Evolutionary conservation across 2,329 filamentous ascomycete species (phyloP).

Genomic region (Colletotrichum tofieldiae): DNA sequence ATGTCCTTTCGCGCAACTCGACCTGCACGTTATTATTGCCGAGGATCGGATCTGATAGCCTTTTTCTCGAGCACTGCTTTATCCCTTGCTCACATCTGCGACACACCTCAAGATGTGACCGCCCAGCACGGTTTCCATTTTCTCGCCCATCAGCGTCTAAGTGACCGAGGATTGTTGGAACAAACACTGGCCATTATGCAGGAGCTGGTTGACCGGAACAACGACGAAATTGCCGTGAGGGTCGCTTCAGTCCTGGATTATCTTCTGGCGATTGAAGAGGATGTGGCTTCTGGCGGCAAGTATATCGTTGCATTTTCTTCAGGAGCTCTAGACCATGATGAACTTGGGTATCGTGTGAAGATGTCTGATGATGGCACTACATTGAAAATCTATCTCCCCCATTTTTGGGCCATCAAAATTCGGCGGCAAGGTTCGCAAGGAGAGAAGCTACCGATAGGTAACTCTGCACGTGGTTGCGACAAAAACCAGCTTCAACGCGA

Average conservation of each 20-base stretch:
- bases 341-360: slow-evolving; percentile 18
- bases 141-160: slow-evolving; percentile 56
- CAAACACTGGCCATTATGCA: slow-evolving; percentile 55
- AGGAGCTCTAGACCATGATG: slow-evolving; percentile 4
- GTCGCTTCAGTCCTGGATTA: slow-evolving; percentile 50
- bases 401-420: slow-evolving; percentile 26
- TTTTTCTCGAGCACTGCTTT: slow-evolving; percentile 56
- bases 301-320: slow-evolving; percentile 1
- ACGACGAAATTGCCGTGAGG: slow-evolving; percentile 51
- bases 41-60: slow-evolving; percentile 55
- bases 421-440: not conserved
- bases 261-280: slow-evolving; percentile 53
- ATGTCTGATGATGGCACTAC: not conserved
- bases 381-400: slow-evolving; percentile 15
- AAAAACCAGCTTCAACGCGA: no score
- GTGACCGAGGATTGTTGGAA: slow-evolving; percentile 59
- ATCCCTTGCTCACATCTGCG: slow-evolving; percentile 55
- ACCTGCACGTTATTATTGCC: slow-evolving; percentile 43
- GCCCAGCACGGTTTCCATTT: slow-evolving; percentile 38
- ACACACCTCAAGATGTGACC: slow-evolving; percentile 40
- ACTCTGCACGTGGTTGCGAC: not conserved
- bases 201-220: slow-evolving; percentile 46
- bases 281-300: slow-evolving; percentile 42
- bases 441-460: not conserved
- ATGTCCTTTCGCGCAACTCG: slow-evolving; percentile 51